Evolutionary conservation across 83 land plant species (phyloP).

Genomic region (Thuja plicata): DNA sequence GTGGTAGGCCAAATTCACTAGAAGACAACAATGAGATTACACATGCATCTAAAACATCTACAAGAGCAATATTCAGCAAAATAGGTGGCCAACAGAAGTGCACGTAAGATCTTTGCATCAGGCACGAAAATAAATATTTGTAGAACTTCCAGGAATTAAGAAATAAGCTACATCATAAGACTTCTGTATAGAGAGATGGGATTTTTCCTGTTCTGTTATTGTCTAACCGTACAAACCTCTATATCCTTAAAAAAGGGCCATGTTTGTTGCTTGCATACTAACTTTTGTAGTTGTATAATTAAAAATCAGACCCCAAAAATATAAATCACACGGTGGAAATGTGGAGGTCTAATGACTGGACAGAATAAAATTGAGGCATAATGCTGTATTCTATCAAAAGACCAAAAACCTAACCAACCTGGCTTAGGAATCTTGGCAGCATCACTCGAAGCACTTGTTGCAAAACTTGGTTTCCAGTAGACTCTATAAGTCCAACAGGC

Average conservation of each 20-base stretch:
- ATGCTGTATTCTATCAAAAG: not conserved
- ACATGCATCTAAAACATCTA: not conserved
- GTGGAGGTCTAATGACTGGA: not conserved
- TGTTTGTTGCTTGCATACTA: not conserved
- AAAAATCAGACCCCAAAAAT: not conserved
- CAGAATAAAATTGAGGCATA: not conserved
- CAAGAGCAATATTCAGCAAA: not conserved
- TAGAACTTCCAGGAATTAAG: not conserved
- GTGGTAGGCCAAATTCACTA: not conserved
- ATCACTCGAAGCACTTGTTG: constrained; percentile 70
- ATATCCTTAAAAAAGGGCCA: not conserved
- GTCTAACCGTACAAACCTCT: not conserved
- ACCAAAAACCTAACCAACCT: constrained; percentile 38
- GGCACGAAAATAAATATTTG: not conserved
- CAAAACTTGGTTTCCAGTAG: constrained; percentile 85
- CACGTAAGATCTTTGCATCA: not conserved
- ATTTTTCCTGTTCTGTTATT: not conserved
- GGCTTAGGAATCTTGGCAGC: constrained; percentile 87
- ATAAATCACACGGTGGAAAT: not conserved
- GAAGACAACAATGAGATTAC: not conserved
- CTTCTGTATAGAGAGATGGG: not conserved
- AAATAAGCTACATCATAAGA: not conserved
- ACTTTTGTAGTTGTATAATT: not conserved
- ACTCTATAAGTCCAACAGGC: constrained; percentile 72
- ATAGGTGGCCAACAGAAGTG: not conserved